These are phyloP conservation scores for Penicillium hesseltinei DNA, from an alignment of 2,329 filamentous ascomycete species.

Conservation along the genomic window DNA sequence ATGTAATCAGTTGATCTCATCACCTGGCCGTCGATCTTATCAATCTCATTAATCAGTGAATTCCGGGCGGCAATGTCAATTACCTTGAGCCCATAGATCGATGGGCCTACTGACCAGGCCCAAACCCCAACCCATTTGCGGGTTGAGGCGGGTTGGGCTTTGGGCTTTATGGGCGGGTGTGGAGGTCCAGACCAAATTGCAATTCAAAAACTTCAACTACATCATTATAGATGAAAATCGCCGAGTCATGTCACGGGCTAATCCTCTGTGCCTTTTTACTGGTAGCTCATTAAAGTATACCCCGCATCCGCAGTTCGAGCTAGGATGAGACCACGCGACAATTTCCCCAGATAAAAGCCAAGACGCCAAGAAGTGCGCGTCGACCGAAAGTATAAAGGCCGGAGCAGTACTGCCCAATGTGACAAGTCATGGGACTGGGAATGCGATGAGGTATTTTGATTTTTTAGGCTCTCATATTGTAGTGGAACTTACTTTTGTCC, in stretches of 20 bases:
- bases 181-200: too few relatives aligned
- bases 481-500: not conserved
- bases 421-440: slow-evolving; percentile 2
- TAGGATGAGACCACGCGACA: slow-evolving; percentile 20
- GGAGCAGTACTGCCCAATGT: slow-evolving; percentile 1
- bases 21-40: too few relatives aligned
- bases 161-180: too few relatives aligned
- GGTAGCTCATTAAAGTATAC: slow-evolving; percentile 15
- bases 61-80: too few relatives aligned
- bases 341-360: slow-evolving; percentile 25
- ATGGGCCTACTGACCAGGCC: too few relatives aligned
- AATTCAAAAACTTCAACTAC: too few relatives aligned
- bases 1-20: too few relatives aligned
- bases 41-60: too few relatives aligned
- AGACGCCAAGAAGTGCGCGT: slow-evolving; percentile 22
- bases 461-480: not conserved
- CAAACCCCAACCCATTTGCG: too few relatives aligned
- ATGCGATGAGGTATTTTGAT: not conserved
- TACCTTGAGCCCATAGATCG: too few relatives aligned
- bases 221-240: not conserved
- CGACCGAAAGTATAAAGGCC: too few relatives aligned
- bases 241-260: not conserved
- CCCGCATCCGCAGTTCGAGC: slow-evolving; percentile 19
- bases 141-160: too few relatives aligned
- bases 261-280: not conserved